phyloP scores from a whole-genome alignment of 2,329 filamentous ascomycete genomes.

The Ustulina deusta region DNA sequence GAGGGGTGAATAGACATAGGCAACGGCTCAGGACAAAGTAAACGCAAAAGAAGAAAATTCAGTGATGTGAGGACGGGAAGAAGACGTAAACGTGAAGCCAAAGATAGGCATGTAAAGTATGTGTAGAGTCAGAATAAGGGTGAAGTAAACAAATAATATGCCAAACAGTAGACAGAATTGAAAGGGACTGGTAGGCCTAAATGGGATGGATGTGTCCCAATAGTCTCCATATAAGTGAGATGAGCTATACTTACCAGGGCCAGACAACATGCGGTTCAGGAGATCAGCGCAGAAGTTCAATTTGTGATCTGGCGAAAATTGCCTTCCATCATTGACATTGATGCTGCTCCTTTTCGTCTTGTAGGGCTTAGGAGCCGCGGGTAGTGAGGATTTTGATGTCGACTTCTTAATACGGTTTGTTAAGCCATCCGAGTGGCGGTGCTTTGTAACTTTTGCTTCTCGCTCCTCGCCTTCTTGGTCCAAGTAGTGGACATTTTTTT shows the following conservation, averaged over 20 bases:
- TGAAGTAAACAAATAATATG: not conserved
- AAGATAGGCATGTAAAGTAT: not conserved
- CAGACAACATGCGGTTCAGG: conserved; percentile 70
- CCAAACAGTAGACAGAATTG: not conserved
- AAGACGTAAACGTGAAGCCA: not conserved
- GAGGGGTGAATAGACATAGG: not conserved
- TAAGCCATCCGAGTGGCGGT: conserved; percentile 56
- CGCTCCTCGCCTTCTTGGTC: conserved; percentile 58
- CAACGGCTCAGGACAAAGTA: not conserved
- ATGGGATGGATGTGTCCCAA: not conserved
- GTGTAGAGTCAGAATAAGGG: not conserved
- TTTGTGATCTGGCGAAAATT: conserved; percentile 59
- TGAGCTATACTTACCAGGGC: conserved; percentile 62
- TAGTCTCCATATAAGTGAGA: not conserved
- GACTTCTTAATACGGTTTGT: conserved; percentile 49
- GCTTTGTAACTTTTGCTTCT: conserved; percentile 53
- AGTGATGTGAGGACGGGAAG: not conserved
- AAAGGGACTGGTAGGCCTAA: not conserved
- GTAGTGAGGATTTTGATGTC: conserved; percentile 48
- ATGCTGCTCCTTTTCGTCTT: conserved; percentile 50
- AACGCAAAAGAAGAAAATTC: not conserved
- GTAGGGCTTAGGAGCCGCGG: conserved; percentile 46
- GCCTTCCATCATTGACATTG: conserved; percentile 45
- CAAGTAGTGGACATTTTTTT: conserved; percentile 64
- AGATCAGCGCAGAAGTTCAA: conserved; percentile 70